Evolutionary conservation across 768 basidiomycete genomes (phyloP).

Genomic region (Rhodocollybia butyracea): DNA sequence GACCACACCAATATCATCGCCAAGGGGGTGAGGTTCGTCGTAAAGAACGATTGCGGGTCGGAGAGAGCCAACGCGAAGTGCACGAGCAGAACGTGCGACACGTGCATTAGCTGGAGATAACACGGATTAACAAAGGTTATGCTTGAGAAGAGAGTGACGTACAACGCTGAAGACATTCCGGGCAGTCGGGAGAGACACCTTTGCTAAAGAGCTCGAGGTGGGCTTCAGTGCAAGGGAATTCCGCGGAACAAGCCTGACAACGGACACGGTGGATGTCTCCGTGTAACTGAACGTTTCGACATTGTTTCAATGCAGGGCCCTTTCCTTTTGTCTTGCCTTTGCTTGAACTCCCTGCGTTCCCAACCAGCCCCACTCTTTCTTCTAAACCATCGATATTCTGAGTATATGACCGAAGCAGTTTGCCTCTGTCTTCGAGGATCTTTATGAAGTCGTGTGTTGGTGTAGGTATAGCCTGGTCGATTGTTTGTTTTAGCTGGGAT

Average conservation of each 20-base stretch:
- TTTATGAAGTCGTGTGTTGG: conserved; percentile 89
- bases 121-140: not conserved
- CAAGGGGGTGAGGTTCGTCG: conserved; percentile 89
- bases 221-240: conserved; percentile 64
- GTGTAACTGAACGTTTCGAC: conserved; percentile 90
- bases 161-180: conserved; percentile 83
- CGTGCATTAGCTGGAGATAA: conserved; percentile 59
- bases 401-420: conserved; percentile 87
- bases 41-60: conserved; percentile 95
- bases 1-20: conserved; percentile 86
- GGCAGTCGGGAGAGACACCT: conserved; percentile 81
- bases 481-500: conserved; percentile 79
- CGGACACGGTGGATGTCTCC: conserved; percentile 92
- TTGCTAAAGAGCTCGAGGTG: conserved; percentile 61
- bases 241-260: conserved; percentile 80
- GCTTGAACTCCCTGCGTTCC: conserved; percentile 56
- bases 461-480: conserved; percentile 77
- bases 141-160: conserved; percentile 29
- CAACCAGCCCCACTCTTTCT: conserved; percentile 69
- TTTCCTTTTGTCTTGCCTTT: conserved; percentile 67
- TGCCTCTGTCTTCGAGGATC: conserved; percentile 77
- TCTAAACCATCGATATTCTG: conserved; percentile 99
- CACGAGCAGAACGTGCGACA: conserved; percentile 77
- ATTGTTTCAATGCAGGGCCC: conserved; percentile 50
- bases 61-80: conserved; percentile 77